Conservation (phyloP, 169 alveolate species). For the Babesia divergens region DNA sequence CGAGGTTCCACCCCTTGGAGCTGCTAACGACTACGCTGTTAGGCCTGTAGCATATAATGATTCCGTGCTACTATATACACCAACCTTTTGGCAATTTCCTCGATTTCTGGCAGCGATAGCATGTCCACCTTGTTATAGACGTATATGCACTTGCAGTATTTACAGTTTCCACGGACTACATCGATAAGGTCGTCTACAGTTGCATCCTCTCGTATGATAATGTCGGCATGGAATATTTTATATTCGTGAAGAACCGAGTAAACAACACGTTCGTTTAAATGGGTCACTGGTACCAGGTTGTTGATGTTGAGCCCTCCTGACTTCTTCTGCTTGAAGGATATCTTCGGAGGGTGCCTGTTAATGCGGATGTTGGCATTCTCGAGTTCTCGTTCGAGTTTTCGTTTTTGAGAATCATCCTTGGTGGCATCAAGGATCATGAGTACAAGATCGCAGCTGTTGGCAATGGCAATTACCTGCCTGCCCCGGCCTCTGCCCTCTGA, state of each 20-base stretch:
- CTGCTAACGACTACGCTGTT: slow-evolving; percentile 91
- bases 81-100: slow-evolving; percentile 68
- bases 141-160: slow-evolving; percentile 88
- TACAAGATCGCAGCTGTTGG: slow-evolving; percentile 90
- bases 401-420: slow-evolving; percentile 88
- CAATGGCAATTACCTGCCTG: slow-evolving; percentile 94
- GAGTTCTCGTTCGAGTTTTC: slow-evolving; percentile 88
- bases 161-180: slow-evolving; percentile 93
- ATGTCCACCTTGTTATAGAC: slow-evolving; percentile 89
- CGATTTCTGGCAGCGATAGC: slow-evolving; percentile 66
- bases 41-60: slow-evolving; percentile 80
- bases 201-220: slow-evolving; percentile 89
- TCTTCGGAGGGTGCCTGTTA: slow-evolving; percentile 90
- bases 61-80: slow-evolving; percentile 51
- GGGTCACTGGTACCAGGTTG: slow-evolving; percentile 62
- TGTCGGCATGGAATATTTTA: slow-evolving; percentile 90
- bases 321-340: slow-evolving; percentile 61
- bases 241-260: slow-evolving; percentile 85
- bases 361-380: slow-evolving; percentile 95
- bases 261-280: slow-evolving; percentile 64
- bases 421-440: slow-evolving; percentile 91
- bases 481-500: slow-evolving; percentile 97
- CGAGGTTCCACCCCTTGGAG: slow-evolving; percentile 64
- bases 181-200: slow-evolving; percentile 96
- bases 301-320: slow-evolving; percentile 75